These are phyloP conservation scores for Hymenoscyphus salicellus DNA, from an alignment of 2,329 filamentous ascomycete genomes.

Conservation along the genomic window DNA sequence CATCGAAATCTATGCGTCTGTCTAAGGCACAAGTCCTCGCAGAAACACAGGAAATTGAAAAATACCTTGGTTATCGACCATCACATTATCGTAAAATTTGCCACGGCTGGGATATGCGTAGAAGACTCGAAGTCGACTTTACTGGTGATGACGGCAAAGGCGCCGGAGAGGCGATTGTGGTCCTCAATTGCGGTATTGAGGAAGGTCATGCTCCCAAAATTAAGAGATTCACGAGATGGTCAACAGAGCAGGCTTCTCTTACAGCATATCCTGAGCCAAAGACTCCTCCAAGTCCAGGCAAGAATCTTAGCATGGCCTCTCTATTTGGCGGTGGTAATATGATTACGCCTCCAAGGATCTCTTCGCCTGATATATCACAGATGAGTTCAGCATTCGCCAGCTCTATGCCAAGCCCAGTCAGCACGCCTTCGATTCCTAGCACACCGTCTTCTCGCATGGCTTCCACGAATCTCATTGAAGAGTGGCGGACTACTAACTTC, in stretches of 20 bases:
- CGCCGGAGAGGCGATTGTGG: conserved; percentile 72
- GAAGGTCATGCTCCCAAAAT: conserved; percentile 42
- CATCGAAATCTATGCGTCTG: conserved; percentile 69
- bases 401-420: conserved; percentile 19
- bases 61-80: conserved; percentile 69
- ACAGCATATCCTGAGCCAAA: conserved; percentile 34
- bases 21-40: conserved; percentile 66
- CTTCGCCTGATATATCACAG: conserved; percentile 23
- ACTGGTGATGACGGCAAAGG: conserved; percentile 72
- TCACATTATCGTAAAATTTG: conserved; percentile 75
- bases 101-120: conserved; percentile 87
- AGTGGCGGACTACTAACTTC: conserved; percentile 65
- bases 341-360: conserved; percentile 25
- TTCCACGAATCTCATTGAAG: conserved; percentile 46
- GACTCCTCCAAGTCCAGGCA: conserved; percentile 28
- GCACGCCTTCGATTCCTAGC: conserved; percentile 29
- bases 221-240: conserved; percentile 57
- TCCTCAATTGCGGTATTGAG: conserved; percentile 65
- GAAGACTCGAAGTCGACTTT: conserved; percentile 84
- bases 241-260: conserved; percentile 32
- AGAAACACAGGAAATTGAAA: conserved; percentile 79
- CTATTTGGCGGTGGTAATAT: conserved; percentile 34
- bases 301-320: conserved; percentile 30
- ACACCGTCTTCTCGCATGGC: conserved; percentile 24
- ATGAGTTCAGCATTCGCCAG: conserved; percentile 28